Evolutionary conservation across 441 rosid species (phyloP), one percentile per base, ranked within the genome.

Genomic region (Populus tomentosa): DNA sequence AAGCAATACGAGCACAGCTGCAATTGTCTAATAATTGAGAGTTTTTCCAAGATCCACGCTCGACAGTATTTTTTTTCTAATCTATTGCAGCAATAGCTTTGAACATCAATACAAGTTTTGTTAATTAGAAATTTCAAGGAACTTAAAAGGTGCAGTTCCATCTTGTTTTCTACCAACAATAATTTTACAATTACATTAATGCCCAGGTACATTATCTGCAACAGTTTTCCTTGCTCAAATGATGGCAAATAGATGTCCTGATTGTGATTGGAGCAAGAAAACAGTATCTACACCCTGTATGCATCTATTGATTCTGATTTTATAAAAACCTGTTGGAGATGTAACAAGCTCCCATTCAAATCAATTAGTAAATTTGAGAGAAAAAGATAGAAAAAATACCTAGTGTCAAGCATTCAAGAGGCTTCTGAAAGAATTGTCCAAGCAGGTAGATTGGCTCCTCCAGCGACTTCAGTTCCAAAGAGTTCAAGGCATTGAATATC

Each of bases 261-360:
- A n/a, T n/a, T n/a, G n/a, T 26, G 28, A 26, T 26, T 26, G 28
- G 67, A 72, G 40, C 36, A 71, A 16, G 53, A 61, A 59, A 40
- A 5, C 33, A 50, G 53, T n/a, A n/a, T n/a, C n/a, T n/a, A n/a
- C n/a, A n/a, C n/a, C 30, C 53, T n/a, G n/a, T n/a, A 21, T 14
- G 14, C 20, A 11, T 70, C 14, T 10, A 46, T 26, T 33, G 35
- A 33, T 33, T 1, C 35, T n/a, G n/a, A n/a, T n/a, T n/a, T n/a
- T n/a, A n/a, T n/a, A n/a, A n/a, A 14, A 21, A n/a, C 6, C 30
- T 50, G 5, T 50, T 6, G 20, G 5, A 7, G 5, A 16, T 16
- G 59, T n/a, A 62, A 66, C 13, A 67, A 42, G n/a, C 56, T 63
- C 56, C n/a, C 70, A 74, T 38, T 74, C n/a, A 75, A 23, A 35